These are phyloP conservation scores for Clonostachys solani DNA, from an alignment of 2,329 filamentous ascomycete genomes.

Conservation along the genomic window DNA sequence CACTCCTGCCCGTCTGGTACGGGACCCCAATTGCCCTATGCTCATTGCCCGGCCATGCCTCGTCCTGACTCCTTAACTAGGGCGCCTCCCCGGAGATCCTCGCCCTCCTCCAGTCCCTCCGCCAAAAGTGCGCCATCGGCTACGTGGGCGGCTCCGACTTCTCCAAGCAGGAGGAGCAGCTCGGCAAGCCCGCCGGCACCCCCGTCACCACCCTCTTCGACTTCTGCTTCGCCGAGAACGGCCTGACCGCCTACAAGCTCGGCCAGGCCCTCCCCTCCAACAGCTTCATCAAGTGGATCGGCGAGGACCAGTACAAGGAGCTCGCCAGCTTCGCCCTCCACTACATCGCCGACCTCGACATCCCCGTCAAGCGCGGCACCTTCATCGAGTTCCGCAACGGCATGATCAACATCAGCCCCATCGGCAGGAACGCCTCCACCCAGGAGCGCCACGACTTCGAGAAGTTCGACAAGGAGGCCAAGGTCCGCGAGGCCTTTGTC, in stretches of 20 bases:
- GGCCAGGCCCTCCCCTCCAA: conserved; percentile 71
- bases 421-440: conserved; percentile 80
- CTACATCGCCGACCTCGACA: conserved; percentile 79
- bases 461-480: conserved; percentile 72
- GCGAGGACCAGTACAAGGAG: conserved; percentile 78
- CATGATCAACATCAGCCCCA: conserved; percentile 82
- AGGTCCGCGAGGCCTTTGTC: conserved; percentile 75
- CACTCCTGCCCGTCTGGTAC: conserved; percentile 73
- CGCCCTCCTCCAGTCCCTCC: conserved; percentile 70
- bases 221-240: conserved; percentile 97
- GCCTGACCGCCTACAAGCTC: conserved; percentile 83
- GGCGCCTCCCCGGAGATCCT: conserved; percentile 77
- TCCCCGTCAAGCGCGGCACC: conserved; percentile 79
- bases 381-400: conserved; percentile 88
- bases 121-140: conserved; percentile 84
- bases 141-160: conserved; percentile 93
- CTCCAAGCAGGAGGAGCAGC: conserved; percentile 92
- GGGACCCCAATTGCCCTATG: conserved; percentile 13
- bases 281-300: conserved; percentile 89
- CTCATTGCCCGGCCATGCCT: not conserved
- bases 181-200: conserved; percentile 58
- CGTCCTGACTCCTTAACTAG: conserved; percentile 30
- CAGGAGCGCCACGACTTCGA: conserved; percentile 81
- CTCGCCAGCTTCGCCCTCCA: conserved; percentile 72
- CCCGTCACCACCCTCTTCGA: conserved; percentile 88